phyloP scores from a whole-genome alignment of 2,329 filamentous ascomycete genomes.

The Acrocalymma vagum region DNA sequence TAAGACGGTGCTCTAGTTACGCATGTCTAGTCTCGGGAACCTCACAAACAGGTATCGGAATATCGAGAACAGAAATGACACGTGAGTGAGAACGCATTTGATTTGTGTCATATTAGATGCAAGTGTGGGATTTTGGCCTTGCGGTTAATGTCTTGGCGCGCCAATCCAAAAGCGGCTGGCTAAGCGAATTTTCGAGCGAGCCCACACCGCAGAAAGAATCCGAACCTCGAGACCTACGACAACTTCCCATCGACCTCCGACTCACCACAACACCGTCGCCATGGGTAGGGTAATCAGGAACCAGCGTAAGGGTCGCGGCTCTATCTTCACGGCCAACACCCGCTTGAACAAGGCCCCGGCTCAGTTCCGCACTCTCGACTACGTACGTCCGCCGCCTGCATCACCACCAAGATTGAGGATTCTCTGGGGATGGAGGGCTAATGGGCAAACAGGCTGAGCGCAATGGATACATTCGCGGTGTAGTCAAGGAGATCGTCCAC shows the following conservation, averaged over 20 bases:
- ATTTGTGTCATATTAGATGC: too few species aligned
- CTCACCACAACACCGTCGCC: conserved; percentile 46
- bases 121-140: too few species aligned
- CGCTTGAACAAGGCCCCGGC: conserved; percentile 90
- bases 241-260: conserved; percentile 3
- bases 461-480: conserved; percentile 96
- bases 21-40: too few species aligned
- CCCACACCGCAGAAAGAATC: neutral
- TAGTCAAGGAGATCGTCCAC: conserved; percentile 99
- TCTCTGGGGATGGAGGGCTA: conserved; percentile 43
- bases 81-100: too few species aligned
- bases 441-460: conserved; percentile 69
- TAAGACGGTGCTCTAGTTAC: too few species aligned
- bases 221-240: neutral
- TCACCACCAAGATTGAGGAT: conserved; percentile 23
- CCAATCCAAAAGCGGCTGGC: neutral
- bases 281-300: conserved; percentile 78
- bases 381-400: conserved; percentile 55
- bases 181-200: too few species aligned
- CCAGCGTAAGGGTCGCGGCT: conserved; percentile 76
- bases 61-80: too few species aligned
- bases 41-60: too few species aligned
- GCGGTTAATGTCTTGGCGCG: conserved; percentile 1
- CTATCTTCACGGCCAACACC: conserved; percentile 74
- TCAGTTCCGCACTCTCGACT: conserved; percentile 97